A percentile compares a stretch with the other conserved stretches of the same genome.
Conservation (phyloP, 1,284 basidiomycete species). For the Psilocybe mexicana region DNA sequence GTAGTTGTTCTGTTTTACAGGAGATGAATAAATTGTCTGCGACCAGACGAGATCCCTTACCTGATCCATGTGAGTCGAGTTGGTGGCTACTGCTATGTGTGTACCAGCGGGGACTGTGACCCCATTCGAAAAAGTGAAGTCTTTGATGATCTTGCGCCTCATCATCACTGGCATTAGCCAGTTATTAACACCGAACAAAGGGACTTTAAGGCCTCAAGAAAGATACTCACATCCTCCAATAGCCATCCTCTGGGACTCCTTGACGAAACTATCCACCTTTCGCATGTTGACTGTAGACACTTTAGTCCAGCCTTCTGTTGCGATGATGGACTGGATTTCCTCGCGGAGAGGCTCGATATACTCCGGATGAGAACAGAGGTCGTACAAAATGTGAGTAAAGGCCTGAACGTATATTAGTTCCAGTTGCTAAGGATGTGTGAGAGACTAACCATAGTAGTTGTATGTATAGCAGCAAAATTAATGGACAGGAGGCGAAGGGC, state of each 20-base stretch:
- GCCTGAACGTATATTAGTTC: constrained; percentile 11
- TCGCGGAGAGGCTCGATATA: constrained; percentile 39
- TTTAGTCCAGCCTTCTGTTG: constrained; percentile 44
- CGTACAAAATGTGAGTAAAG: constrained; percentile 35
- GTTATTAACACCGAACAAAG: neutral
- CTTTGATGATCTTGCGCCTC: constrained; percentile 24
- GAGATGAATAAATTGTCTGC: neutral
- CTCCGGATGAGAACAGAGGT: constrained; percentile 37
- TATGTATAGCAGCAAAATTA: constrained; percentile 33
- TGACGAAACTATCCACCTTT: constrained; percentile 33
- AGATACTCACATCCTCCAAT: constrained; percentile 11
- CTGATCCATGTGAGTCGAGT: constrained; percentile 12
- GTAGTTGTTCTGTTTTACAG: constrained; percentile 24
- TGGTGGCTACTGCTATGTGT: constrained; percentile 19
- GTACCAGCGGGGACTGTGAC: constrained; percentile 27
- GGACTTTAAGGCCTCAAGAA: neutral
- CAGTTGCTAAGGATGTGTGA: neutral
- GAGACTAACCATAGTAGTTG: constrained; percentile 23
- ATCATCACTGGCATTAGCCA: constrained; percentile 22
- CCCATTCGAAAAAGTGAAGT: constrained; percentile 31
- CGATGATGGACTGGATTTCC: constrained; percentile 38
- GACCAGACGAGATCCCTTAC: neutral
- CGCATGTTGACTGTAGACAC: constrained; percentile 28
- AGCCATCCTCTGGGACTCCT: constrained; percentile 30
- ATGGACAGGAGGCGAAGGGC: constrained; percentile 25